phyloP scores from a whole-genome alignment of 2,329 filamentous ascomycete species.

The Sphaerulina vaccinii region DNA sequence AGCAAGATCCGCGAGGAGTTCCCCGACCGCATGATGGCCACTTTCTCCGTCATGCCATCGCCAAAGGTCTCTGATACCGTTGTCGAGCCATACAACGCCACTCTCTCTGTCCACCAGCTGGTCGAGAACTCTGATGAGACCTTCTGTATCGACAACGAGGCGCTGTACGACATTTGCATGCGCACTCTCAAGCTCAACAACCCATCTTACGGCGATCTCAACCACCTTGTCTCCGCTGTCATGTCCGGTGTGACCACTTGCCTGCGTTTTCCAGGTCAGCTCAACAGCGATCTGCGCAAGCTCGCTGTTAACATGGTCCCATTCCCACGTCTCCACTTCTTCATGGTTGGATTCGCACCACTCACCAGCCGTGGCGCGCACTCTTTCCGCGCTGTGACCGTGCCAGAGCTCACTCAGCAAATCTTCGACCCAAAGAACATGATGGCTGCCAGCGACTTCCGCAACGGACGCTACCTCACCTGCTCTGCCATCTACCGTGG shows the following conservation, averaged over 20 bases:
- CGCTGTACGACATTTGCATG: conserved; percentile 99
- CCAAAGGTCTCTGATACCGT: conserved; percentile 99
- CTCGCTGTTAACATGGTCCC: conserved; percentile 99
- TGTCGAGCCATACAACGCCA: conserved; percentile 99
- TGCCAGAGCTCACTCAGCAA: conserved; percentile 98
- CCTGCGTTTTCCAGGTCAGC: conserved; percentile 97
- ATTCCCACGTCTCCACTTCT: conserved; percentile 99
- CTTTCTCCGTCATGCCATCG: conserved; percentile 97
- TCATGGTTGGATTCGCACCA: conserved; percentile 99
- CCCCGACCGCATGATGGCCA: conserved; percentile 99
- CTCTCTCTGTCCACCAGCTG: conserved; percentile 96
- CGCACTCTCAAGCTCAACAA: conserved; percentile 97
- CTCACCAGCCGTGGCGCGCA: conserved; percentile 88
- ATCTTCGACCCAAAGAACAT: conserved; percentile 99
- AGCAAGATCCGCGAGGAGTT: conserved; percentile 99
- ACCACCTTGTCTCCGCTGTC: conserved; percentile 98
- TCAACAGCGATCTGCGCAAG: conserved; percentile 99
- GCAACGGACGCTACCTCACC: conserved; percentile 98
- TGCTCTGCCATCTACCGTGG: conserved; percentile 99
- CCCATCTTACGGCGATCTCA: conserved; percentile 98
- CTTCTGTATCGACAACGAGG: conserved; percentile 99
- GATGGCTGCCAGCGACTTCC: conserved; percentile 99
- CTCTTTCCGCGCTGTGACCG: conserved; percentile 96
- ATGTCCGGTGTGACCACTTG: conserved; percentile 99
- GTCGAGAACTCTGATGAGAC: conserved; percentile 99